Evolutionary conservation across 164 flowering plant species (phyloP), one percentile per base, ranked within the genome.

Genomic region (Cinnamomum micranthum): DNA sequence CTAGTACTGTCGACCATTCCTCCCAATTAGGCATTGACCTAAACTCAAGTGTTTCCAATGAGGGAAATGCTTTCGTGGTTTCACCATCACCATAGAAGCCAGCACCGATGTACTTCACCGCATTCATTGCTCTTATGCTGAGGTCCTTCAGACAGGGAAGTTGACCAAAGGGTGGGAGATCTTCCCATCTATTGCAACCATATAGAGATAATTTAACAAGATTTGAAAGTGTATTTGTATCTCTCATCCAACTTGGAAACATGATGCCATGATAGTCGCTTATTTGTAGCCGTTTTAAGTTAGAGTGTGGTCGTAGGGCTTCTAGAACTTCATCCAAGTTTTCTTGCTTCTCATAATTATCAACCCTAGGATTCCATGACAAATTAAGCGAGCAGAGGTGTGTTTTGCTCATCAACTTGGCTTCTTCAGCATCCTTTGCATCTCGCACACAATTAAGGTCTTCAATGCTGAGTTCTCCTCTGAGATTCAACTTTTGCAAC

Each of bases 101-200:
- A 17, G n/a, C 41, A 9, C 33, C 58, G 60, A 72, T 72, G 58
- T n/a, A 64, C 17, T 64, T 73, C n/a, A 80, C 4, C 14, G 35
- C 67, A 47, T 70, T 15, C 81, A 80, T 77, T 23, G 28, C 52
- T 7, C 13, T 0, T 17, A 83, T 14, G 5, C 1, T 0, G 63
- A 20, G 78, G 28, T 73, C 66, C 24, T 64, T 62, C 4, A 79
- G 60, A 33, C 74, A 73, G 3, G 70, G 67, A 31, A 70, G 52
- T 17, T 74, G 67, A 19, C 83, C 78, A 3, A 83, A 23, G 9
- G 71, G 63, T 2, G 83, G 83, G 2, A 80, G 69, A 0, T 13
- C 10, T 6, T 50, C n/a, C 13, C 81, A 77, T 27, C 55, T 73
- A 64, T n/a, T 28, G 58, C 85, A 86, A 60, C 75, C 35, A 1